Conservation (phyloP, 257 asterid genomes). For the Schizonepeta tenuifolia region DNA sequence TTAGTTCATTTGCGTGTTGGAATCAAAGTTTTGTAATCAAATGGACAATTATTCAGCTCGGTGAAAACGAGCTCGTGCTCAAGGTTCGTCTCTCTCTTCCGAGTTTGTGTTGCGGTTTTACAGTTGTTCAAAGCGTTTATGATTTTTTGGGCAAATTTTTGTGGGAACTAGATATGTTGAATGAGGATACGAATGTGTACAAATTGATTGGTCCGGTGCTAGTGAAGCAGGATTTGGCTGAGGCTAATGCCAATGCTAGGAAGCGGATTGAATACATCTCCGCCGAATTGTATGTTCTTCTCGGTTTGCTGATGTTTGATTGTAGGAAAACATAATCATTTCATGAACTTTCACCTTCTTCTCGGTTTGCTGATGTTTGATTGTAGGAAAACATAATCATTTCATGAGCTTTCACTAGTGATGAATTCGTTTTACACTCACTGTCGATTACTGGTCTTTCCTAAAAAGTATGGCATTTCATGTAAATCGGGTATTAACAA, state of each 20-base stretch:
- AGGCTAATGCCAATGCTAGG: constrained; percentile 93
- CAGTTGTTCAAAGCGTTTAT: neutral
- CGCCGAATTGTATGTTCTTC: constrained; percentile 73
- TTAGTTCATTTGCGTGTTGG: neutral
- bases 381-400: too few species aligned
- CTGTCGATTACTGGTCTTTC: neutral
- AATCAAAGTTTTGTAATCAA: neutral
- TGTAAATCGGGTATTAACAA: neutral
- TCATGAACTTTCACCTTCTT: neutral
- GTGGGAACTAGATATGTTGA: constrained; percentile 90
- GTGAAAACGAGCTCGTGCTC: constrained; percentile 96
- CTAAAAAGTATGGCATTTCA: neutral
- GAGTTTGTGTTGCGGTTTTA: constrained; percentile 2
- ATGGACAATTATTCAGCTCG: constrained; percentile 82
- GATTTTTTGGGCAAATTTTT: neutral
- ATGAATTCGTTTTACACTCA: neutral
- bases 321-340: neutral
- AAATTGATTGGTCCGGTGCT: constrained; percentile 94
- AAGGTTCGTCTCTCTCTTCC: constrained; percentile 46
- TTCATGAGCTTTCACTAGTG: too few species aligned
- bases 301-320: constrained; percentile 17
- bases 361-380: too few species aligned
- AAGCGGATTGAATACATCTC: constrained; percentile 95
- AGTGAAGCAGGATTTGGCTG: constrained; percentile 97
- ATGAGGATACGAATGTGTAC: constrained; percentile 89